Base-by-base conservation (phyloP, 2,329 filamentous ascomycete species). In the Monosporascus ibericus region DNA sequence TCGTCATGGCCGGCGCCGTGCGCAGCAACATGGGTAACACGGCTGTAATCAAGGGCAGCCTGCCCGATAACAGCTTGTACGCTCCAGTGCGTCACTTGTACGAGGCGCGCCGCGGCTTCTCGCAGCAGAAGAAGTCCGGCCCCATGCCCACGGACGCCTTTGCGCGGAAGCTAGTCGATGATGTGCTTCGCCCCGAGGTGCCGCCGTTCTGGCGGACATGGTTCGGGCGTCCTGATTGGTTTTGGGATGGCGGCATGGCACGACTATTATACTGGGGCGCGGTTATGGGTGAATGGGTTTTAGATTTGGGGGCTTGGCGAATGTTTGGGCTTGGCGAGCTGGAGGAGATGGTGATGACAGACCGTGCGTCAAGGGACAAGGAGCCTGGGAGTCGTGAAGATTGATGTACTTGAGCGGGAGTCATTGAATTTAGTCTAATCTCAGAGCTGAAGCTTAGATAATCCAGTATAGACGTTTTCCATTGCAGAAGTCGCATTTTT, bases 1-100 rank as follows among this genome's bases (percentile, higher is more conserved):
- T 78, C 30, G 73, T 72, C 63, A 73, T 79, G 66, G 72, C 75
- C 0, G 77, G 77, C 36, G 77, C 75, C 2, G 75, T 80, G 9
- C 63, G 64, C 27, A 76, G 72, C 58, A 72, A 76, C 63, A 77
- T 76, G 51, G 72, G 72, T 11, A 64, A 61, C 55, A 24, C 24
- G 3, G 5, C 24, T 5, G 24, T 24, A 5, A 24, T 24, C 68
- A 68, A 38, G 58, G 63, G 0, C 64, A 71, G 53, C 69, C 67
- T 80, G 50, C 75, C 74, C 0, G 49, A 61, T 6, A 65, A 59
- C 38, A 78, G 75, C 44, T 64, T 75, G 27, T 80, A 80, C 63
- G 53, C 59, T 63, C 70, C 72, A 6, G 68, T 77, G 1, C 58
- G 65, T 44, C 74, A 75, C 42, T 40, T 76, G 5, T 78, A 75